Evolutionary conservation across 208 protist genomes (phyloP), one percentile per base, ranked within the genome.

Genomic region (Trypanosoma rangeli): DNA sequence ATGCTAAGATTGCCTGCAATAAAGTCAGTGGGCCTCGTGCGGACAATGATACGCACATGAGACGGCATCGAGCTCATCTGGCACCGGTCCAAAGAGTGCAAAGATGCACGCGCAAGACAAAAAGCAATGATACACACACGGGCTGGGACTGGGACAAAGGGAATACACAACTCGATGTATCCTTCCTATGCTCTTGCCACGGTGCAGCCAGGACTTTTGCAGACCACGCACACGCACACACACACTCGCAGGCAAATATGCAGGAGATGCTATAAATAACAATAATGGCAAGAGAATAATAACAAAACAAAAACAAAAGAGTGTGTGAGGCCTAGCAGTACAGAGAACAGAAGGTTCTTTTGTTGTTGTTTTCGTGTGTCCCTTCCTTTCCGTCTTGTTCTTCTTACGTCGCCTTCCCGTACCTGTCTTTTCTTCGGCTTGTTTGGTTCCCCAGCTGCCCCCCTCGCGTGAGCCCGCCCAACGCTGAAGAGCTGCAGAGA

Each of bases 21-120:
- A 24, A 39, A 33, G 26, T 76, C 56, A 0, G 70, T 76, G 1
- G 70, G 70, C 42, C 63, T 50, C 24, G 70, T 76, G 49, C 70
- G 70, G 44, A 70, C 62, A 50, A 76, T 22, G 39, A 76, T 54
- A 39, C 70, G 70, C 0, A 76, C 70, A n/a, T 70, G 70, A 31
- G 70, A 70, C 29, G 61, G 70, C 56, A 76, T 70, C 1, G 13
- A 33, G 26, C 31, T 42, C 39, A 68, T 24, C 28, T 33, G n/a
- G 4, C n/a, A 24, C 42, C 48, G 26, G 39, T 3, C 33, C 22
- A 29, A 24, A 33, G 13, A 50, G 74, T 68, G 54, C 69, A 44
- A 73, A 60, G 57, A 53, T 70, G 20, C 31, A 50, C 39, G 52
- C 50, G 49, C 24, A 39, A 46, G 42, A 15, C n/a, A 46, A 15